Percentiles rank a stretch among this genome's conserved stretches.
Conservation (phyloP, 805 yeast species). For the Saccharomycopsis fermentans region DNA sequence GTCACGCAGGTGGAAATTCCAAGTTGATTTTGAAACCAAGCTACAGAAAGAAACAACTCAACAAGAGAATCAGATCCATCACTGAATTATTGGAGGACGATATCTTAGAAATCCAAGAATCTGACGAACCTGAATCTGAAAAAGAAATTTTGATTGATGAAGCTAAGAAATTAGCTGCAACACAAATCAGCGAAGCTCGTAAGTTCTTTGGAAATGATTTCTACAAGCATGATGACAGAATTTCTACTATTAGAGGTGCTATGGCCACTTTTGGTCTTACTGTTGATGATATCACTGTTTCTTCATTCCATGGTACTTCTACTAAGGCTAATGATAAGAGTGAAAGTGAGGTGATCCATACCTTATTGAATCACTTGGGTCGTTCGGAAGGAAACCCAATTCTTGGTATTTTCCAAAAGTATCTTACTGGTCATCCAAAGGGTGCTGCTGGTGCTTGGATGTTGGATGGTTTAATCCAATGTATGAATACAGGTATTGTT, state of each 20-base stretch:
- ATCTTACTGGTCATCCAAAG: conserved; percentile 98
- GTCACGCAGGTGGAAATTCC: conserved; percentile 40
- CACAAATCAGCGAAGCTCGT: conserved; percentile 83
- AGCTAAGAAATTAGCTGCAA: conserved; percentile 70
- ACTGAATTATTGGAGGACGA: conserved; percentile 60
- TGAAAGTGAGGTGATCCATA: conserved; percentile 83
- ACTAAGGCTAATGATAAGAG: conserved; percentile 98
- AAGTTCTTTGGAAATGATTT: conserved; percentile 93
- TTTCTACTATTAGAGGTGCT: conserved; percentile 95
- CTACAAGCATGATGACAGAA: conserved; percentile 82
- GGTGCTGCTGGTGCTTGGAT: conserved; percentile 99
- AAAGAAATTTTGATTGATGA: conserved; percentile 58
- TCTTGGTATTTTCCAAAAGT: conserved; percentile 96
- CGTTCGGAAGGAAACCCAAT: conserved; percentile 97
- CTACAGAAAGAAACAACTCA: conserved; percentile 89
- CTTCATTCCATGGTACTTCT: conserved; percentile 99
- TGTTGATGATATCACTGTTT: conserved; percentile 90
- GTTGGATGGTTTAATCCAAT: conserved; percentile 96
- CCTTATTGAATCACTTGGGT: conserved; percentile 92
- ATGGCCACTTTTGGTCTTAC: conserved; percentile 89
- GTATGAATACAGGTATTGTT: conserved; percentile 82
- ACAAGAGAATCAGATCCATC: conserved; percentile 74
- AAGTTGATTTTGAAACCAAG: conserved; percentile 70
- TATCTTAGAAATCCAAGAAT: conserved; percentile 42
- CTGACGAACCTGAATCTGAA: conserved; percentile 41